phyloP scores from a whole-genome alignment of 2,329 filamentous ascomycete species.

The Corynespora cassiicola region DNA sequence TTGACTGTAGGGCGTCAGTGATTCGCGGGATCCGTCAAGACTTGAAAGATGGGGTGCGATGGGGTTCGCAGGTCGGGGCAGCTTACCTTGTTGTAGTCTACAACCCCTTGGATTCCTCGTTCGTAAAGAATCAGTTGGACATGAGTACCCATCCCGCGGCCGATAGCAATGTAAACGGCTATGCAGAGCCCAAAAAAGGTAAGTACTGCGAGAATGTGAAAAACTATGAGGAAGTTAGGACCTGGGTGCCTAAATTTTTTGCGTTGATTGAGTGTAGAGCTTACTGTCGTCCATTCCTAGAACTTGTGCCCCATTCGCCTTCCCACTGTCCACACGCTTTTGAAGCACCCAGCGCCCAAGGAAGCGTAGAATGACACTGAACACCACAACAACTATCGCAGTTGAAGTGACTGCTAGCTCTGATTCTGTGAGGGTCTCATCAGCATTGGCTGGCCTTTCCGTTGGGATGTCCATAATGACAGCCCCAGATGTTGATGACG shows the following conservation, averaged over 20 bases:
- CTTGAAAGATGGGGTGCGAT: neutral
- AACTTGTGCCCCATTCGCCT: constrained; percentile 6
- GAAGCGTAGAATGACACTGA: constrained; percentile 17
- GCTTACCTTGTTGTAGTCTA: constrained; percentile 30
- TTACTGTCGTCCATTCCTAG: constrained; percentile 24
- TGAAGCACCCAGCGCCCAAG: constrained; percentile 20
- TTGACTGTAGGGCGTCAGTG: constrained; percentile 38
- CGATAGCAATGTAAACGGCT: constrained; percentile 19
- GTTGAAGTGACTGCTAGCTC: constrained; percentile 12
- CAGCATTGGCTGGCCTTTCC: constrained; percentile 14
- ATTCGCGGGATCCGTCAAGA: neutral
- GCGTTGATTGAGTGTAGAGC: too few species aligned
- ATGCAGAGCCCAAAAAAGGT: constrained; percentile 21
- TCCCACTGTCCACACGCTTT: constrained; percentile 8
- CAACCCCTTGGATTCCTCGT: constrained; percentile 22
- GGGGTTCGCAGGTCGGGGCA: neutral
- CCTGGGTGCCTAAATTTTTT: neutral
- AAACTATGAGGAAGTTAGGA: constrained; percentile 9
- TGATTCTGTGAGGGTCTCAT: constrained; percentile 12
- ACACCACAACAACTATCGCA: constrained; percentile 14
- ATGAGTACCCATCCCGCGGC: constrained; percentile 41
- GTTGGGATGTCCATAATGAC: constrained; percentile 19
- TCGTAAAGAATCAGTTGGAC: constrained; percentile 29
- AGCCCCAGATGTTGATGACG: too few species aligned
- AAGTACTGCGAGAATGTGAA: constrained; percentile 23